Evolutionary conservation across 352 stramenopile species (phyloP).

Genomic region (Thraustochytrium striatum): DNA sequence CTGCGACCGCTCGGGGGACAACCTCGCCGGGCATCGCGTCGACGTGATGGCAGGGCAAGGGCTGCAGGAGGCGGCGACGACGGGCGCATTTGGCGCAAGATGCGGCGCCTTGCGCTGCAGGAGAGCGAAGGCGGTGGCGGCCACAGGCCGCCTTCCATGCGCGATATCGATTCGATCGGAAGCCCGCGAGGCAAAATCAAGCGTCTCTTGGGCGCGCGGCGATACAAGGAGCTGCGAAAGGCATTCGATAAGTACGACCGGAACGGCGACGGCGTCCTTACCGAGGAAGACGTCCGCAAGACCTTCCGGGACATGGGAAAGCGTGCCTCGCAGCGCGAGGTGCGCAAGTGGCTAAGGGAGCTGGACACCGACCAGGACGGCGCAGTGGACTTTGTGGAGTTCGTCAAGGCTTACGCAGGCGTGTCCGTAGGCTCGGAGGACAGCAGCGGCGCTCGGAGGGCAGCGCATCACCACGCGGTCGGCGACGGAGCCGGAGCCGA

Average conservation of each 20-base stretch:
- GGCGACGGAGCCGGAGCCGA: neutral
- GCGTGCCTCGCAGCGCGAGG: neutral
- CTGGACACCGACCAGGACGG: conserved; percentile 51
- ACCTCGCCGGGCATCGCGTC: too few relatives aligned
- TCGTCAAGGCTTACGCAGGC: conserved; percentile 49
- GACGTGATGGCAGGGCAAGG: neutral
- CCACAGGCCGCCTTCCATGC: neutral
- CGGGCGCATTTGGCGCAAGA: conserved; percentile 35
- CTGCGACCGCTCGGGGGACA: neutral
- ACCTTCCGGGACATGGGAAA: conserved; percentile 48
- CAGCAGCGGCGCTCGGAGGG: neutral
- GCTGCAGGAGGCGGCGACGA: neutral
- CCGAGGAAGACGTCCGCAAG: conserved; percentile 19
- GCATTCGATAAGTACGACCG: conserved; percentile 52
- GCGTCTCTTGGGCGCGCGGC: neutral
- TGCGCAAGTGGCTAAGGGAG: conserved; percentile 40
- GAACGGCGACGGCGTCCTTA: conserved; percentile 50
- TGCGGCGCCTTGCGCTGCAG: neutral
- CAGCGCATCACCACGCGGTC: neutral
- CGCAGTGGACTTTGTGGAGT: conserved; percentile 49
- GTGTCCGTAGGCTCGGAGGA: conserved; percentile 4
- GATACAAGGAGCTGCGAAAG: conserved; percentile 6
- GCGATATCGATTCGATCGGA: conserved; percentile 4
- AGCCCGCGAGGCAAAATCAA: neutral
- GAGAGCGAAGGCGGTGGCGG: neutral